A percentile compares a stretch with the other conserved stretches of the same genome.
These are phyloP conservation scores for Suhomyces bolitotheri DNA, from an alignment of 1,139 yeast genomes.

Conservation along the genomic window DNA sequence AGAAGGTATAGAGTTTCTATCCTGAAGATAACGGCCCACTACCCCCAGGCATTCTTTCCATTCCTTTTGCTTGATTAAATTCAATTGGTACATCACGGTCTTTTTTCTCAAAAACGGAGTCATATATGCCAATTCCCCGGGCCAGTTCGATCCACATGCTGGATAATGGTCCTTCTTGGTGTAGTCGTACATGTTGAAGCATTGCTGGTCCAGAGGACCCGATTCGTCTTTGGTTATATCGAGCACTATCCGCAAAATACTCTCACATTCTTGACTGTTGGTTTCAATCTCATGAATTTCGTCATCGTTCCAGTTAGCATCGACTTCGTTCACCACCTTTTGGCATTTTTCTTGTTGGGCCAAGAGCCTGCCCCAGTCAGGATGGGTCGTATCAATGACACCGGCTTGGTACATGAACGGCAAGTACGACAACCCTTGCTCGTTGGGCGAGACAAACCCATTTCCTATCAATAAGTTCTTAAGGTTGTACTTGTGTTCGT, in stretches of 20 bases:
- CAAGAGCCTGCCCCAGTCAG: conserved; percentile 42
- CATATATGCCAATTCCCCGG: conserved; percentile 63
- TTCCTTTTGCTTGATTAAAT: conserved; percentile 41
- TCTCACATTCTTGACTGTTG: conserved; percentile 49
- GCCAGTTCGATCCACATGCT: conserved; percentile 95
- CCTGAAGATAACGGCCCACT: conserved; percentile 56
- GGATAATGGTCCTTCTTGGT: conserved; percentile 73
- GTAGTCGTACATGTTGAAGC: conserved; percentile 83
- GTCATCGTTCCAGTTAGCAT: conserved; percentile 25
- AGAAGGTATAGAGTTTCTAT: conserved; percentile 58
- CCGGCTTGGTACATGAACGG: conserved; percentile 69
- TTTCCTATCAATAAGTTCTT: conserved; percentile 83
- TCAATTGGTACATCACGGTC: conserved; percentile 60
- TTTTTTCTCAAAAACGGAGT: conserved; percentile 58
- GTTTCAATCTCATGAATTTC: conserved; percentile 30
- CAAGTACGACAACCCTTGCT: conserved; percentile 78
- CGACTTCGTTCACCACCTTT: conserved; percentile 41
- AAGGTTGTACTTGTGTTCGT: conserved; percentile 40
- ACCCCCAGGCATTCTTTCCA: conserved; percentile 80
- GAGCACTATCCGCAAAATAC: conserved; percentile 44
- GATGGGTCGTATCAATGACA: conserved; percentile 45
- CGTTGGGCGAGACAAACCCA: conserved; percentile 94
- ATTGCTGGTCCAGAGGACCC: conserved; percentile 42
- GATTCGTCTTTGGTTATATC: conserved; percentile 30
- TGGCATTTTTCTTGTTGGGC: conserved; percentile 64